phyloP scores from a whole-genome alignment of 164 flowering plant species.

The Akebia trifoliata region DNA sequence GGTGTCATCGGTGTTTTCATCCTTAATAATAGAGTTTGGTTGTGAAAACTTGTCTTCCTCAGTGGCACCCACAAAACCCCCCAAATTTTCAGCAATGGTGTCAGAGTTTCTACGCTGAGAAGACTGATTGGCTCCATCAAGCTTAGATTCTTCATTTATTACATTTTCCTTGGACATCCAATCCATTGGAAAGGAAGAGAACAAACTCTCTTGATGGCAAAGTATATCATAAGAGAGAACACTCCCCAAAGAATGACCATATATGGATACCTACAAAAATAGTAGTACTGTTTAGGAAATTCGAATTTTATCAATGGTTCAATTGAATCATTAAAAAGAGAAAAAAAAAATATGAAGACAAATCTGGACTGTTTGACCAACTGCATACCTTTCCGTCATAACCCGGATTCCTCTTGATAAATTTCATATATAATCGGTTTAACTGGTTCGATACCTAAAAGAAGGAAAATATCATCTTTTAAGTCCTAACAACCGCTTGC shows the following conservation, averaged over 20 bases:
- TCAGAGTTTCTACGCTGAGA: conserved; percentile 10
- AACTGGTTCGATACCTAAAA: conserved; percentile 87
- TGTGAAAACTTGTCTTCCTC: conserved; percentile 20
- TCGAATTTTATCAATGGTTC: background rate
- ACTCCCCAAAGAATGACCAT: conserved; percentile 98
- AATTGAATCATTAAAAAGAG: background rate
- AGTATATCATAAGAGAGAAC: conserved; percentile 97
- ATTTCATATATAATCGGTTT: conserved; percentile 72
- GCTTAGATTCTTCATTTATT: conserved; percentile 20
- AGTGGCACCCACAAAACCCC: conserved; percentile 7
- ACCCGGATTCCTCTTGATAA: conserved; percentile 91
- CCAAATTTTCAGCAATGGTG: conserved; percentile 15
- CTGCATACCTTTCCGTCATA: conserved; percentile 91
- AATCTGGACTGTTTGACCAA: background rate
- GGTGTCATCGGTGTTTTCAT: conserved; percentile 23
- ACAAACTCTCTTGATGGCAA: conserved; percentile 84
- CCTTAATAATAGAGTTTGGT: conserved; percentile 6
- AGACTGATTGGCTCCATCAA: conserved; percentile 20
- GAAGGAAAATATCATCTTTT: background rate
- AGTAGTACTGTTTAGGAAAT: background rate
- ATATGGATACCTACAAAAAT: conserved; percentile 70
- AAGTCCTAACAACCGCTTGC: background rate
- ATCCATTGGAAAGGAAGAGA: conserved; percentile 79
- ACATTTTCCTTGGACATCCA: conserved; percentile 41
- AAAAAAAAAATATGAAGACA: background rate